Conservation (phyloP, 202 grass and related monocot genomes). For the Eragrostis tef region DNA sequence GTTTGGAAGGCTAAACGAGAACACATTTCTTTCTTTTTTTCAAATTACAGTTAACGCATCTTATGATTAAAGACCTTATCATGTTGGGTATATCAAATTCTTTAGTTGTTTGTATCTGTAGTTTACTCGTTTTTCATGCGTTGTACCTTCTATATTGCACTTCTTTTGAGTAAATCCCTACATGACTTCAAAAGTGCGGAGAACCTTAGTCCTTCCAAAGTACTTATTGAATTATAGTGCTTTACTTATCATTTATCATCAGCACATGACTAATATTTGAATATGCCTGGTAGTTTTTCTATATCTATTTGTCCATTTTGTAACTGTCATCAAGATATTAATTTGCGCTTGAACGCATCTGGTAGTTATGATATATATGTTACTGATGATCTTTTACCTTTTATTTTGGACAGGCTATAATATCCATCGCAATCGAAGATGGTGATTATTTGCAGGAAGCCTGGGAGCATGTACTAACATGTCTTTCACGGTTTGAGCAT, state of each 20-base stretch:
- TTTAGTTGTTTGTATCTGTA: background rate
- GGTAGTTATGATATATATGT: too few species aligned
- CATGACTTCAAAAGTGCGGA: constrained; percentile 15
- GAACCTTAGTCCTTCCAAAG: constrained; percentile 15
- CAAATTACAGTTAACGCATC: constrained; percentile 23
- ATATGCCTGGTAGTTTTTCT: background rate
- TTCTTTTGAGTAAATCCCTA: constrained; percentile 19
- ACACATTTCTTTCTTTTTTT: constrained; percentile 16
- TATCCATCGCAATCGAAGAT: constrained; percentile 94
- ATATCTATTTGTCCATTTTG: constrained; percentile 11
- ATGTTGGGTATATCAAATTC: background rate
- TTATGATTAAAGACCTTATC: constrained; percentile 17
- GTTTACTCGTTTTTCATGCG: background rate
- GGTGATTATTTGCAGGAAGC: constrained; percentile 91
- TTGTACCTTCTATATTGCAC: constrained; percentile 22
- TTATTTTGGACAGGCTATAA: constrained; percentile 76
- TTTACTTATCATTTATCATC: constrained; percentile 33
- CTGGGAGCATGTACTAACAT: constrained; percentile 96
- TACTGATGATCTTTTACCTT: constrained; percentile 22
- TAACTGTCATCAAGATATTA: background rate
- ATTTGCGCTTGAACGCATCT: constrained; percentile 10
- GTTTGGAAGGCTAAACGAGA: constrained; percentile 45
- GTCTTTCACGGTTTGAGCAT: constrained; percentile 95
- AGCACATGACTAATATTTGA: constrained; percentile 13
- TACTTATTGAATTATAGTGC: constrained; percentile 8